Base-by-base conservation (phyloP, 257 asterid species). In the Ilex aquifolium region DNA sequence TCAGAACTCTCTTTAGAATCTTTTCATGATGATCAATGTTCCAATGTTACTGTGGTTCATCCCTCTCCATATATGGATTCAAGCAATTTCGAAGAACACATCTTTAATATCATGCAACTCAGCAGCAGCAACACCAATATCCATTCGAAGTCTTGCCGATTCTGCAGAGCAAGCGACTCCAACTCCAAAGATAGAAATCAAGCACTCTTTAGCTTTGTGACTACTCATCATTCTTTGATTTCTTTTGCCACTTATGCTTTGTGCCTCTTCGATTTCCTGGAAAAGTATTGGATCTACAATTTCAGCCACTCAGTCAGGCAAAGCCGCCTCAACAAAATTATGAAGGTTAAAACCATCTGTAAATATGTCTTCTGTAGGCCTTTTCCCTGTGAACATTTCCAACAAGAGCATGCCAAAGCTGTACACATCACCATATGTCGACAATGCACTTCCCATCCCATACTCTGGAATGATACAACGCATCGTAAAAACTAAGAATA, bases 371-470 rank as follows among this genome's bases (percentile, higher is more conserved):
- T 59, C 62, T 4, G 64, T 73, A 32, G 74, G 74, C 32, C 67
- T 67, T 61, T 60, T 73, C 39, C 70, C 60, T 15, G 67, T 63
- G 44, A 68, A 55, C 78, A 68, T 73, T 54, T 73, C 71, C 12
- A 73, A 58, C 7, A 73, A 44, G 29, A 73, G 57, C 40, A 63
- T 69, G 16, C 74, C 69, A 49, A 63, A 54, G 54, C 30, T 57
- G 51, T 31, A 61, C 31, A 62, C 66, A 15, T 61, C 64, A 6
- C 66, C 61, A 21, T 36, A 31, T 3, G 36, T 29, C 3, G 67
- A 67, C 32, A 63, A 59, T 17, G 56, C 53, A 46, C 54, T 10
- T 13, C 72, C 61, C 27, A 67, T 16, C 32, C 61, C 72, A 31
- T 67, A 67, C 42, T 67, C 72, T 67, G 65, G 60, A 67, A 17